Conservation (phyloP, 139 green algal species). For the Spirogloea muscicola region DNA sequence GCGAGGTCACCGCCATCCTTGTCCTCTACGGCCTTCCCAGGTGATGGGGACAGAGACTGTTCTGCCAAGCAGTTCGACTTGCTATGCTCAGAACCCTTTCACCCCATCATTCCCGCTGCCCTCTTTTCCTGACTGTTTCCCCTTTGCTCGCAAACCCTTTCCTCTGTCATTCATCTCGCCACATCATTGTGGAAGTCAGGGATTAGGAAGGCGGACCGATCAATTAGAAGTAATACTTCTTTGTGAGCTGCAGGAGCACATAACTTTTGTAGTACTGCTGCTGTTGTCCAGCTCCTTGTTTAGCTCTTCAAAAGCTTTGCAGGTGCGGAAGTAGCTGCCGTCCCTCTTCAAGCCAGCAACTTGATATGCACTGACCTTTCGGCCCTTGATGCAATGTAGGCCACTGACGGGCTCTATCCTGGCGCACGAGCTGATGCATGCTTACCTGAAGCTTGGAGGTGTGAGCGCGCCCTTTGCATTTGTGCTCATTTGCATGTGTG, state of each 20-base stretch:
- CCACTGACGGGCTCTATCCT: constrained; percentile 79
- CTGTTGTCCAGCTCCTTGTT: no score
- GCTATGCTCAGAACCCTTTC: background rate
- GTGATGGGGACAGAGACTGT: no score
- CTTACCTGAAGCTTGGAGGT: constrained; percentile 70
- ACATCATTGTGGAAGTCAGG: background rate
- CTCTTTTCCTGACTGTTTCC: background rate
- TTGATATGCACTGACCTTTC: background rate
- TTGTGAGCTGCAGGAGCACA: background rate
- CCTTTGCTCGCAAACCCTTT: background rate
- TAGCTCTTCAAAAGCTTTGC: no score
- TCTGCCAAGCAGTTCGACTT: no score
- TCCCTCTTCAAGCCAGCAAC: no score
- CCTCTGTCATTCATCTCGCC: background rate
- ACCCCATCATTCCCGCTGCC: background rate
- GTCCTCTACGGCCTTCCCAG: constrained; percentile 80
- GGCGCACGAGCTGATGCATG: constrained; percentile 90
- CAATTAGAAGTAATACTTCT: background rate
- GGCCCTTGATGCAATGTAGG: background rate
- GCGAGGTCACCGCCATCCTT: constrained; percentile 73
- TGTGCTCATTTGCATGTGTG: no score
- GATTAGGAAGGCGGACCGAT: background rate
- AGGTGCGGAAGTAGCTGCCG: no score
- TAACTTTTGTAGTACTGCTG: background rate
- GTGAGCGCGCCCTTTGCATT: background rate